Evolutionary conservation across 352 stramenopile genomes (phyloP), one percentile per base, ranked within the genome.

Genomic region (Globisporangium cystogenes): DNA sequence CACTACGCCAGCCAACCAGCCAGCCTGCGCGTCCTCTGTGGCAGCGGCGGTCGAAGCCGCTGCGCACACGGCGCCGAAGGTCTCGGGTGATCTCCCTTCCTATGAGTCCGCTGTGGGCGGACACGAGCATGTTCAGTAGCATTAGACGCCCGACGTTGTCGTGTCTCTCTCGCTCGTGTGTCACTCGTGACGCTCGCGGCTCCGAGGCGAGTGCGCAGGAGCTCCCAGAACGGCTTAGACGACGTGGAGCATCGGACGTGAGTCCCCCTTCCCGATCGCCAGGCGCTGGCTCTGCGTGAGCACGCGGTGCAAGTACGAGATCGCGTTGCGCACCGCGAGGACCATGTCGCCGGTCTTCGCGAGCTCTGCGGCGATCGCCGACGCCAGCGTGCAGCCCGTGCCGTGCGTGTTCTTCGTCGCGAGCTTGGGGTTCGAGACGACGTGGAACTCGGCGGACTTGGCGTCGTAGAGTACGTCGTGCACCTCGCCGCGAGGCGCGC

Each of bases 321-420:
- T 74, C 2, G 70, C 73, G 15, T 40, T 27, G 7, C 44, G 27
- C 15, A 82, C 73, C 0, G 70, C 71, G 7, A 33, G 21, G 26
- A 65, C 58, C 58, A 80, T 67, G 60, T 80, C 64, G n/a, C 39
- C 27, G 11, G 41, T 60, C 48, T 72, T 87, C 41, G 92, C 91
- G 29, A 96, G 74, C 48, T 87, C 74, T 12, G 92, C 84, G 12
- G 91, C 89, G 65, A 98, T 96, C 29, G 90, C 82, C 0, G 89
- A 91, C 14, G 87, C 94, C n/a, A 98, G 67, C 29, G 93, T 98
- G 65, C 94, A 98, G 35, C 94, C 94, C 18, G 94, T 98, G 50
- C 94, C 94, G 60, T 80, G 70, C 21, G 67, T 77, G 62, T 80
- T 80, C 29, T 57, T 59, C 41, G 74, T 86, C 26, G 29, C 11